Base-by-base conservation (phyloP, 2,329 filamentous ascomycete species). In the Hymenoscyphus fructigenus region DNA sequence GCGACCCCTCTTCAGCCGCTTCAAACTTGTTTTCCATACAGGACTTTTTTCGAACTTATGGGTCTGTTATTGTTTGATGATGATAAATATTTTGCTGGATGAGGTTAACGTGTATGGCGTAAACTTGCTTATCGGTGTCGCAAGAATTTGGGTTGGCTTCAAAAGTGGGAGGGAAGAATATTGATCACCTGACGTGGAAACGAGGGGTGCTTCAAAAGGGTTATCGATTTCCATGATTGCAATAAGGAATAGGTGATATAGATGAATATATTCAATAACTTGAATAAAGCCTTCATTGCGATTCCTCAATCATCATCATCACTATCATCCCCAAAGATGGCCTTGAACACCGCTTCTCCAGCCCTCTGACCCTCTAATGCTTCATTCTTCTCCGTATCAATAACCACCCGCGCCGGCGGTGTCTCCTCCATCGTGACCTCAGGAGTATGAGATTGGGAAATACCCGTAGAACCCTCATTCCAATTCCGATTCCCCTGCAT, bases 241-340 rank as follows among this genome's bases (percentile, higher is more conserved):
- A n/a, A n/a, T 36, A 1, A 14, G 10, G 34, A 36, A 47, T 20
- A 47, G n/a, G 20, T 23, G 44, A 7, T 23, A 50, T 50, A 23
- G 9, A 50, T 23, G n/a, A 26, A 50, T 23, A 50, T 50, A 50
- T 50, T 12, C 44, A 23, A 50, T 23, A 12, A 50, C 20, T 23
- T 23, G n/a, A n/a, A 9, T 23, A 50, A 15, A 12, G 9, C 2
- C n/a, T 2, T 50, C n/a, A 6, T 23, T 6, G 2, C 23, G 17
- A 26, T 20, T 20, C 41, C 41, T 47, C n/a, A 47, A 7, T 50
- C 44, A 20, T 50, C 74, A 55, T 92, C 89, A 71, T 92, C 90
- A 69, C 90, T 89, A 73, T 91, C 91, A 75, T 93, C 92, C 5
- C 93, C 94, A 83, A 98, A 98, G 34, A 98, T 93, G n/a, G 92